Evolutionary conservation across 106 monocot genomes (phyloP), one percentile per base, ranked within the genome.

Genomic region (Agapanthus africanus): DNA sequence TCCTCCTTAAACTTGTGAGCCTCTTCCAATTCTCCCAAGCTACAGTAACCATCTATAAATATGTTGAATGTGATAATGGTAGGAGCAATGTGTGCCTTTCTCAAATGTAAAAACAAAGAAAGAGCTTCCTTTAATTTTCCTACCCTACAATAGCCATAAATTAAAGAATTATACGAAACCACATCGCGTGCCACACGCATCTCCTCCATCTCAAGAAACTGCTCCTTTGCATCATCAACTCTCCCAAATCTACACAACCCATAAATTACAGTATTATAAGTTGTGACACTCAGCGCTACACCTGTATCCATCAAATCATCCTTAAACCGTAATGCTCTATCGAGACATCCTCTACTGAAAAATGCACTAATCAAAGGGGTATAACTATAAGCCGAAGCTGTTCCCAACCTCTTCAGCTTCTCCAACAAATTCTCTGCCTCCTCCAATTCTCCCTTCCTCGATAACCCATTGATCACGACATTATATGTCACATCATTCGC

Each of bases 401-500:
- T 66, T 21, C 82, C 80, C 22, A 51, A 52, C 7, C 33, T 67
- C 65, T 74, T 51, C 87, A 95, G 79, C 75, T 82, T 82, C 25
- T 63, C 71, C 33, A 95, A 76, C 79, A 90, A 56, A 27, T 63
- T 72, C 71, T 70, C 59, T 0, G 94, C 94, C 74, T 81, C 82
- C 1, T 81, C 83, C 40, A 95, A 56, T 41, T 85, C 79, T 13
- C 91, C 94, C 26, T 72, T 83, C 68, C 80, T 95, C 0, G 85
- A 85, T 33, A 90, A 71, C 6, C 88, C 85, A 71, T 79, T 91
- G 68, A 88, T 85, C 68, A 91, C 56, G 37, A 86, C 77, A 63
- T 91, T 95, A 52, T 88, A 91, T 9, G 94, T 91, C 41, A 88
- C 76, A 66, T 88, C 85, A 63, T 79, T 87, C 1, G 87, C 87